Evolutionary conservation across 805 yeast species (phyloP).

Genomic region (Torulaspora maleeae): DNA sequence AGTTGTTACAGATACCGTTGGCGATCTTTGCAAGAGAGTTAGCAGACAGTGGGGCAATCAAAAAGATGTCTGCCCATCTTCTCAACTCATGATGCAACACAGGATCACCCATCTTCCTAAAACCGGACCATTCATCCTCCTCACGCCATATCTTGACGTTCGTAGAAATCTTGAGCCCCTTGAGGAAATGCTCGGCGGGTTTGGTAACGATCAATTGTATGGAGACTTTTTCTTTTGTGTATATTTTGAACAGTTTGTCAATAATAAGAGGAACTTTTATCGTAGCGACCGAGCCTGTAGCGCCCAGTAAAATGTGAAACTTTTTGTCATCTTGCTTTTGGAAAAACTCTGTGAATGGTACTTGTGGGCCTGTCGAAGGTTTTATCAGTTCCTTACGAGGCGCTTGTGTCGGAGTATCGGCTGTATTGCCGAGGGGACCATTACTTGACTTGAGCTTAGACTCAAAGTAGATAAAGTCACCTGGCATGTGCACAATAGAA

Average conservation of each 20-base stretch:
- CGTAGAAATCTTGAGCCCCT: conserved; percentile 58
- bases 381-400: conserved; percentile 48
- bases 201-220: conserved; percentile 82
- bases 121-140: conserved; percentile 66
- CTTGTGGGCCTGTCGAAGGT: conserved; percentile 50
- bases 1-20: conserved; percentile 72
- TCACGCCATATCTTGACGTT: conserved; percentile 84
- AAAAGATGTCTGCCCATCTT: conserved; percentile 78
- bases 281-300: conserved; percentile 96
- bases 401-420: conserved; percentile 26
- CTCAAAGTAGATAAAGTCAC: conserved; percentile 33
- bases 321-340: conserved; percentile 75
- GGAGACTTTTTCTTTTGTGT: conserved; percentile 66
- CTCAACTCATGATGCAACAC: conserved; percentile 73
- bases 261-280: conserved; percentile 87
- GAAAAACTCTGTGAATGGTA: conserved; percentile 70
- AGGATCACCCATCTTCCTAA: conserved; percentile 59
- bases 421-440: conserved; percentile 1
- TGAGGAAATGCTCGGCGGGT: conserved; percentile 66
- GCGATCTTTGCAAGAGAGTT: conserved; percentile 72
- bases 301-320: conserved; percentile 82
- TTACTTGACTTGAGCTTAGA: conserved; percentile 13
- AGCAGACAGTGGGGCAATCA: conserved; percentile 75
- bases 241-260: conserved; percentile 76
- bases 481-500: conserved; percentile 36